Evolutionary conservation across 371 early-diverging fungal genomes (phyloP), one percentile per base, ranked within the genome.

Genomic region (Mycotypha africana): DNA sequence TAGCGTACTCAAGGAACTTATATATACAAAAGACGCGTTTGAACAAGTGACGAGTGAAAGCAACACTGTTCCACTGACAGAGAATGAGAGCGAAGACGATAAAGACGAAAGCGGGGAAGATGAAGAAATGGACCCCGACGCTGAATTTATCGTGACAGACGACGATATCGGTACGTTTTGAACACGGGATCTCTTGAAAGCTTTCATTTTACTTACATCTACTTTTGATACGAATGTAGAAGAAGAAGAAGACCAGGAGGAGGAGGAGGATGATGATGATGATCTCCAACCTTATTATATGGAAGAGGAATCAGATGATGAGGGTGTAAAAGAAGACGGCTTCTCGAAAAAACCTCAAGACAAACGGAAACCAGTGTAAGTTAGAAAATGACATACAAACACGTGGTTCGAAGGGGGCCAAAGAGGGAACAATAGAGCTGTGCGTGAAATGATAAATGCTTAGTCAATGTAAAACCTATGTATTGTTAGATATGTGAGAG

Each of bases 221-320:
- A n/a, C n/a, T n/a, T n/a, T n/a, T n/a, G n/a, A n/a, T n/a, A n/a
- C n/a, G n/a, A n/a, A n/a, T n/a, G n/a, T n/a, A n/a, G n/a, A n/a
- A n/a, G n/a, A n/a, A n/a, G n/a, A n/a, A n/a, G n/a, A n/a, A n/a
- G n/a, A n/a, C n/a, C n/a, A n/a, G n/a, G n/a, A n/a, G n/a, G n/a
- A n/a, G n/a, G n/a, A n/a, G n/a, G 37, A 38, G 4, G 30, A 11
- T 25, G 22, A 38, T 16, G 75, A 66, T 5, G 63, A 67, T n/a
- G 75, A 70, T 26, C 45, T 70, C n/a, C 57, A 68, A 33, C 65
- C 75, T 0, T 74, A 74, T 50, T 53, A 55, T 5, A 74, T 74
- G 71, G 70, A 70, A 23, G 65, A 67, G 32, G 75, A 74, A 41
- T 70, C 75, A 10, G 67, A 70, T 12, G 73, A 72, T 15, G 73